Evolutionary conservation across 768 basidiomycete species (phyloP).

Genomic region (Pulveroboletus sp.): DNA sequence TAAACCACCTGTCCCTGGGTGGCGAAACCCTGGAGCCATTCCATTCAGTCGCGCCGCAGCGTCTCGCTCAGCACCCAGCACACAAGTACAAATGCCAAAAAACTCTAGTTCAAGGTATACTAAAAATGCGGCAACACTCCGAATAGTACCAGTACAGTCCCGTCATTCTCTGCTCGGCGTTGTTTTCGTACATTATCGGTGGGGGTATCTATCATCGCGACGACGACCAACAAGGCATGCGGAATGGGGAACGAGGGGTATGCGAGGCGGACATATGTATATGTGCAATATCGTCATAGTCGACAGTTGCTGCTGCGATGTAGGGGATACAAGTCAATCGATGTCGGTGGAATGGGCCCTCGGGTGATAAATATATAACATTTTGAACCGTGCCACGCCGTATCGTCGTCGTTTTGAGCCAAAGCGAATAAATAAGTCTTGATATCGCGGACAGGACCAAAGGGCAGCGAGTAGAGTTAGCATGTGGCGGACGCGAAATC

Average conservation of each 20-base stretch:
- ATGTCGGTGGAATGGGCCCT: slow-evolving; percentile 4
- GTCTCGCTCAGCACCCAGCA: not conserved
- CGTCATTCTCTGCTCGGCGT: slow-evolving; percentile 24
- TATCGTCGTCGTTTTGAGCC: slow-evolving; percentile 26
- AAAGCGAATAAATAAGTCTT: slow-evolving; percentile 30
- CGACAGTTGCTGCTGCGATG: slow-evolving; percentile 22
- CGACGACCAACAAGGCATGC: slow-evolving; percentile 20
- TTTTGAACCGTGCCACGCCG: slow-evolving; percentile 22
- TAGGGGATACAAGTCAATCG: slow-evolving; percentile 28
- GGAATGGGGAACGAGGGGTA: slow-evolving; percentile 12
- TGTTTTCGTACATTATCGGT: slow-evolving; percentile 24
- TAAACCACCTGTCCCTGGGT: slow-evolving; percentile 20
- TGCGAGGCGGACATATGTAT: slow-evolving; percentile 19
- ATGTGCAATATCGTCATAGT: slow-evolving; percentile 30
- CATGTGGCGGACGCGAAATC: slow-evolving; percentile 15
- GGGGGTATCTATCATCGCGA: slow-evolving; percentile 33
- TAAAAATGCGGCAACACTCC: slow-evolving; percentile 28
- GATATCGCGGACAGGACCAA: slow-evolving; percentile 21
- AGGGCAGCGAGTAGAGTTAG: slow-evolving; percentile 4
- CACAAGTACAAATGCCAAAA: slow-evolving; percentile 16
- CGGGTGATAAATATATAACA: slow-evolving; percentile 25
- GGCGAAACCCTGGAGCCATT: slow-evolving; percentile 10
- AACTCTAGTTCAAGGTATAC: slow-evolving; percentile 36
- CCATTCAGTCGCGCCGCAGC: slow-evolving; percentile 8
- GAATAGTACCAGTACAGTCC: slow-evolving; percentile 32